phyloP scores from a whole-genome alignment of 2,329 filamentous ascomycete genomes.

The Stagonosporopsis vannaccii region DNA sequence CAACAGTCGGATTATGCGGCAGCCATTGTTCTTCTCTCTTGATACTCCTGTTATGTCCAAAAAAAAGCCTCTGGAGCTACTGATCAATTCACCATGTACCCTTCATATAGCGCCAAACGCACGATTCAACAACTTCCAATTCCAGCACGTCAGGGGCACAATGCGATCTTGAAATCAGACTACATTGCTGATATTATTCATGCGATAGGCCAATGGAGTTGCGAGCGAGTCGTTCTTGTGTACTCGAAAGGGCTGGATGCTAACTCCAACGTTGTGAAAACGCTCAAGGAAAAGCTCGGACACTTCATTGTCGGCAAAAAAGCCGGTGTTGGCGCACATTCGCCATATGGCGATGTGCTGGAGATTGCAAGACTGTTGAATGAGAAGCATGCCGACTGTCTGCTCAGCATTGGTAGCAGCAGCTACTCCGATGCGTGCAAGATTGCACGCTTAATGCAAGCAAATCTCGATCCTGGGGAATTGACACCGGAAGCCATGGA shows the following conservation, averaged over 20 bases:
- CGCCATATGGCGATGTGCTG: constrained; percentile 34
- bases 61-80: background rate
- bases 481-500: constrained; percentile 31
- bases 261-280: constrained; percentile 25
- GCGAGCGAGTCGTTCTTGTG: constrained; percentile 26
- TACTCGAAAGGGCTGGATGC: constrained; percentile 30
- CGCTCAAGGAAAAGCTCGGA: constrained; percentile 26
- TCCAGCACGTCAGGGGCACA: constrained; percentile 23
- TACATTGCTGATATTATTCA: constrained; percentile 26
- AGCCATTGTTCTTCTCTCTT: background rate
- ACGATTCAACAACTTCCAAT: constrained; percentile 31
- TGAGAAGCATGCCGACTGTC: constrained; percentile 27
- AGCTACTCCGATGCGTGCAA: constrained; percentile 41
- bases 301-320: constrained; percentile 26
- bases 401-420: constrained; percentile 34
- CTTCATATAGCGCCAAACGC: constrained; percentile 12
- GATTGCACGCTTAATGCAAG: constrained; percentile 31
- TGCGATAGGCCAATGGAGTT: constrained; percentile 26
- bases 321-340: constrained; percentile 31
- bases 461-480: constrained; percentile 21
- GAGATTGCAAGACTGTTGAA: constrained; percentile 27
- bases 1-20: background rate
- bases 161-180: constrained; percentile 27
- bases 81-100: background rate
- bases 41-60: too few relatives aligned